Conservation (phyloP, 2,329 filamentous ascomycete genomes). For the Hymenoscyphus repandus region DNA sequence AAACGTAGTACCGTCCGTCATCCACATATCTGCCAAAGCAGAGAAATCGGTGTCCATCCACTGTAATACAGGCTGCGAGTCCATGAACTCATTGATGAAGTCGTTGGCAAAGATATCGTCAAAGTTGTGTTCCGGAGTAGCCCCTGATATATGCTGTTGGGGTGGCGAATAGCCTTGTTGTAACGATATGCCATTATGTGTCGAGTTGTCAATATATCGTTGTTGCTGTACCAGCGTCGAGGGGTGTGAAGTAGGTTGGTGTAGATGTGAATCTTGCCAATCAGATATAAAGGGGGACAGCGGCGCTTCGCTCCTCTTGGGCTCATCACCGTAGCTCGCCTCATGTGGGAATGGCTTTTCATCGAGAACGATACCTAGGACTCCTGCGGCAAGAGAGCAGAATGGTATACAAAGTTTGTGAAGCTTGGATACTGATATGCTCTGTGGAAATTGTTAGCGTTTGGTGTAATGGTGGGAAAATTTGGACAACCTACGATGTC, state of each 20-base stretch:
- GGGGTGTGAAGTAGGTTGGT: no score
- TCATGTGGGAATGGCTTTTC: not conserved
- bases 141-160: no score
- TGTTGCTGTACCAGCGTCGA: no score
- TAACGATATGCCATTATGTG: no score
- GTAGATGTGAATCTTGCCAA: no score
- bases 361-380: not conserved
- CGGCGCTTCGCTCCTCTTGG: no score
- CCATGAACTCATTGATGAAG: not conserved
- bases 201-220: no score
- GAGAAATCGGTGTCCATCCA: constrained; percentile 4
- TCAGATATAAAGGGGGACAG: no score
- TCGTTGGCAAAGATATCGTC: not conserved
- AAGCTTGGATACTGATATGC: constrained; percentile 8
- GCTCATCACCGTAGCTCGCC: not conserved
- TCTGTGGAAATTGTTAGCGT: constrained; percentile 2
- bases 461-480: not conserved
- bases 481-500: constrained; percentile 3
- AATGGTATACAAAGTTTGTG: constrained; percentile 14
- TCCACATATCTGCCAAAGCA: not conserved
- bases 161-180: no score
- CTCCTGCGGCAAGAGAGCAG: constrained; percentile 4
- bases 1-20: not conserved
- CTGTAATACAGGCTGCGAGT: constrained; percentile 1
- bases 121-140: not conserved